Conservation (phyloP, 345 rosid species). For the Salix caprea region DNA sequence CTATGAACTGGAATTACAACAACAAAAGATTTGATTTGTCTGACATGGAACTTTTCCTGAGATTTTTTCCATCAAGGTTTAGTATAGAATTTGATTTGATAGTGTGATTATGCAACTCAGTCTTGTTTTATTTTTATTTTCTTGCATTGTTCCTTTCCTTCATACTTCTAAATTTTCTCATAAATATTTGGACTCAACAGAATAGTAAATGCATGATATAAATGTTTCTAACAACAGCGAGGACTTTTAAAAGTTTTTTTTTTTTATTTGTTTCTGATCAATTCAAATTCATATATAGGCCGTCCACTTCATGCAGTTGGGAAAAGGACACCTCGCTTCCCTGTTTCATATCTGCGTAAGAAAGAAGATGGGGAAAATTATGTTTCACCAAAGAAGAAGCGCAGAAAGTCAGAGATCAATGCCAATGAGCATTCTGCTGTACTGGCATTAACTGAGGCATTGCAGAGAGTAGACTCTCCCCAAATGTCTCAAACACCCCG, state of each 20-base stretch:
- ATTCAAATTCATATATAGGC: slow-evolving; percentile 42
- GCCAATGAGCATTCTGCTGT: slow-evolving; percentile 60
- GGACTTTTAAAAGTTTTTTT: neutral
- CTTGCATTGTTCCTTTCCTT: neutral
- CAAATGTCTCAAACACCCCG: slow-evolving; percentile 47
- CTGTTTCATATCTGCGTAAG: slow-evolving; percentile 50
- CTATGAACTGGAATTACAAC: neutral
- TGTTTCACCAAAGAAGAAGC: slow-evolving; percentile 43
- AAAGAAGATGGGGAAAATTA: slow-evolving; percentile 47
- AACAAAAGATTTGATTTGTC: neutral
- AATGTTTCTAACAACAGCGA: neutral
- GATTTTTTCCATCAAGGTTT: neutral
- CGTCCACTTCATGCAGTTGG: slow-evolving; percentile 72
- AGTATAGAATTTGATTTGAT: neutral
- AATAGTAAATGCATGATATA: neutral
- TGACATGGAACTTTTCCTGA: neutral
- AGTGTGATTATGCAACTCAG: neutral
- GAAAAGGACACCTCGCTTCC: slow-evolving; percentile 96
- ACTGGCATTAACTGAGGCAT: slow-evolving; percentile 63
- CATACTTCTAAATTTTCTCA: neutral
- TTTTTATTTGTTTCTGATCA: slow-evolving; percentile 13
- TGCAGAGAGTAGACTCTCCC: slow-evolving; percentile 60
- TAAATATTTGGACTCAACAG: neutral
- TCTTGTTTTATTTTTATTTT: neutral
- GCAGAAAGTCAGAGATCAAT: slow-evolving; percentile 43